Evolutionary conservation across 1,284 basidiomycete genomes (phyloP).

Genomic region (Amylostereum chailletii): DNA sequence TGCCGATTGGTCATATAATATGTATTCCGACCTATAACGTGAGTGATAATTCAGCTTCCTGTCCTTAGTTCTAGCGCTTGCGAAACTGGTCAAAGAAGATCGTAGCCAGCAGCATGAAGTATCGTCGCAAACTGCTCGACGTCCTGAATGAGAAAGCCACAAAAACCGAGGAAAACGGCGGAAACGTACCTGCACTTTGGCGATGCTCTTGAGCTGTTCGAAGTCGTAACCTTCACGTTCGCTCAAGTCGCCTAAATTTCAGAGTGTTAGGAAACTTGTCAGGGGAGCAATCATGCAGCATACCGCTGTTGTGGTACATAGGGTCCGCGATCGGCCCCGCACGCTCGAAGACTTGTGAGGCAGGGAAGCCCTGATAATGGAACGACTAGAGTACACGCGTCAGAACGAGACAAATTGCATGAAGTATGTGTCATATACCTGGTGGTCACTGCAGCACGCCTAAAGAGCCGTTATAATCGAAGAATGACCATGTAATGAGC

Average conservation of each 20-base stretch:
- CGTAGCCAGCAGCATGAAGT: constrained; percentile 44
- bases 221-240: constrained; percentile 74
- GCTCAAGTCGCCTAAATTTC: constrained; percentile 55
- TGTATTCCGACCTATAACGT: background rate
- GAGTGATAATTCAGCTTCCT: background rate
- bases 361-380: constrained; percentile 72
- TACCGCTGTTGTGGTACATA: constrained; percentile 79
- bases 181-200: constrained; percentile 68
- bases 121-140: constrained; percentile 40
- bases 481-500: background rate
- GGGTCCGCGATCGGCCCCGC: constrained; percentile 78
- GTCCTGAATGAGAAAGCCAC: constrained; percentile 1
- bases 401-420: background rate
- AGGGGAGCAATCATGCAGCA: constrained; percentile 9
- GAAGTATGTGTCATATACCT: constrained; percentile 28
- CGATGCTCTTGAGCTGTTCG: constrained; percentile 70
- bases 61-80: too few relatives aligned
- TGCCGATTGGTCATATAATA: too few relatives aligned
- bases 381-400: constrained; percentile 46
- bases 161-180: background rate
- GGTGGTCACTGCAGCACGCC: constrained; percentile 86
- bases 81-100: constrained; percentile 17
- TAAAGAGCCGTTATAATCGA: constrained; percentile 13
- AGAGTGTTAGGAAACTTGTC: background rate
- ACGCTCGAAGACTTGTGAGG: constrained; percentile 78